These are phyloP conservation scores for Fusarium fujikuroi DNA, from an alignment of 2,329 filamentous ascomycete genomes.

Conservation along the genomic window DNA sequence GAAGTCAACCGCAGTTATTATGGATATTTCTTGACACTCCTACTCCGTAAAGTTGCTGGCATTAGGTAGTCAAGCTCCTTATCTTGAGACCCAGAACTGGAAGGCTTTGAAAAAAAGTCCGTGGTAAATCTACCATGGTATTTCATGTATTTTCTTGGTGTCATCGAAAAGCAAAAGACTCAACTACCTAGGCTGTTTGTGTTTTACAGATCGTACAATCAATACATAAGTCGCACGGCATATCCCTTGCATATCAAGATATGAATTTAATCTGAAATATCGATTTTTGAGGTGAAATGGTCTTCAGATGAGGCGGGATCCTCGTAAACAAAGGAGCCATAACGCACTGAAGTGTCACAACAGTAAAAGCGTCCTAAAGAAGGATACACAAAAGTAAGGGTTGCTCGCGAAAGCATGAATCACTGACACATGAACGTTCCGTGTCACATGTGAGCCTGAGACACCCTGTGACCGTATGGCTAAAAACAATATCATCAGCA, in stretches of 20 bases:
- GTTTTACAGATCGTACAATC: neutral
- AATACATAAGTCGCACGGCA: neutral
- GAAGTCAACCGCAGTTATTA: neutral
- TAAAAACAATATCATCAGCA: constrained; percentile 69
- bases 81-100: neutral
- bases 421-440: neutral
- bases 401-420: neutral
- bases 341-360: neutral
- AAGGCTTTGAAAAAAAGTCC: neutral
- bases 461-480: neutral
- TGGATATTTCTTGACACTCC: neutral
- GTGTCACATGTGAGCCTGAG: neutral
- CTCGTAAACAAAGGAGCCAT: neutral
- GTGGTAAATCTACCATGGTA: constrained; percentile 3
- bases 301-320: neutral
- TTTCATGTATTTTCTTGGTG: neutral
- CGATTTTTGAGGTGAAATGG: too few species aligned
- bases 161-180: neutral
- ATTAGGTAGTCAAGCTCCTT: neutral
- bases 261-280: neutral
- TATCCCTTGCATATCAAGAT: neutral
- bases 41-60: neutral
- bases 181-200: too few species aligned
- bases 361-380: neutral
- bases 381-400: neutral